A percentile compares a stretch with the other conserved stretches of the same genome.
Conservation (phyloP, 176 grass and related monocot genomes). For the Cocos nucifera region DNA sequence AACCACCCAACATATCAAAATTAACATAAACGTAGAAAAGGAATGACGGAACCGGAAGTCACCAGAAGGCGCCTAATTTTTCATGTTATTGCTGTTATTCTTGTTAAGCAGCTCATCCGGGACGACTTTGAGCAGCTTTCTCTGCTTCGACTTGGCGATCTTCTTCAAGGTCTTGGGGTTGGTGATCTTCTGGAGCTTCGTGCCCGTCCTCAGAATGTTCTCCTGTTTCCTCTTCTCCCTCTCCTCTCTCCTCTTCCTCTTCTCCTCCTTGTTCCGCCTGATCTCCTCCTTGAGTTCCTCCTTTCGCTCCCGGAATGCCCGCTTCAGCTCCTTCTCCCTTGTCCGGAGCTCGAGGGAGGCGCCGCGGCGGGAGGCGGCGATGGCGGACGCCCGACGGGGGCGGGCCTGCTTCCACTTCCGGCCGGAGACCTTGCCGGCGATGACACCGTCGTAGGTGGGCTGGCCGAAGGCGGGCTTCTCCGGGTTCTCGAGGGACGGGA, state of each 20-base stretch:
- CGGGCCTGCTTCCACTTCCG: conserved; percentile 84
- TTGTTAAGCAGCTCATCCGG: conserved; percentile 61
- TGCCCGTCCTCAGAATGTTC: conserved; percentile 67
- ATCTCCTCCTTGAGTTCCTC: conserved; percentile 92
- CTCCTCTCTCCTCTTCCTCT: conserved; percentile 70
- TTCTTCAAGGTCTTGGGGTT: conserved; percentile 96
- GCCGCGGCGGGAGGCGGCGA: conserved; percentile 41
- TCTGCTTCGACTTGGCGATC: conserved; percentile 89
- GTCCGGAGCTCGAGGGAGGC: conserved; percentile 59
- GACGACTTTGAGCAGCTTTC: conserved; percentile 64
- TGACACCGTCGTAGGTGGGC: conserved; percentile 83
- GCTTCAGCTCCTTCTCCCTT: conserved; percentile 75
- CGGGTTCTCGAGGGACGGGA: conserved; percentile 61
- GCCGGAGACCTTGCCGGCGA: conserved; percentile 68
- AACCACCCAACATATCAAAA: too few species aligned
- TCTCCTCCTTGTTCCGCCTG: conserved; percentile 65
- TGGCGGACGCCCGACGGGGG: conserved; percentile 53
- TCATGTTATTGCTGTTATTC: conserved; percentile 19
- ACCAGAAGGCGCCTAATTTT: not conserved
- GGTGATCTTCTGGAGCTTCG: conserved; percentile 75
- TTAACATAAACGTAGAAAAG: too few species aligned
- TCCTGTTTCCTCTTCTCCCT: conserved; percentile 90
- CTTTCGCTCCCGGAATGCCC: conserved; percentile 61
- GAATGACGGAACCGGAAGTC: too few species aligned
- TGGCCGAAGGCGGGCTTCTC: conserved; percentile 73